These are phyloP conservation scores for Wallacemonas sp. DNA, from an alignment of 208 protist genomes.

Conservation along the genomic window DNA sequence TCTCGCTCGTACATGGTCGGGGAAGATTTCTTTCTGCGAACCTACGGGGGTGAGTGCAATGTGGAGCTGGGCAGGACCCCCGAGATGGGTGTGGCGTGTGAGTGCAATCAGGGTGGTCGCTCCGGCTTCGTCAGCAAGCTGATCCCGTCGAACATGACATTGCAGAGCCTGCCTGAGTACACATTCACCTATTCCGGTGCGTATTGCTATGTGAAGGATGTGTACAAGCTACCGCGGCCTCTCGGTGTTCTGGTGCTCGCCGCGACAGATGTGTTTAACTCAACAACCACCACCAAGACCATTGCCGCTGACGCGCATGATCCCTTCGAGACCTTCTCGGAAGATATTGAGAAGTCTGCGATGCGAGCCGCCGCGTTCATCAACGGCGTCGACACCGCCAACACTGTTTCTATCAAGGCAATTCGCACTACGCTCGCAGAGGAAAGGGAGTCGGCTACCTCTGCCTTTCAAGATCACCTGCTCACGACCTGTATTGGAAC, in stretches of 20 bases:
- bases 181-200: neutral
- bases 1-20: slow-evolving; percentile 17
- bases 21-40: slow-evolving; percentile 27
- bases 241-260: neutral
- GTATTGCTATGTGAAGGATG: neutral
- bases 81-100: neutral
- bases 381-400: neutral
- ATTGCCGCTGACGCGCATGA: neutral
- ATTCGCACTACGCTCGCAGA: neutral
- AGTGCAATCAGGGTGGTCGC: slow-evolving; percentile 27
- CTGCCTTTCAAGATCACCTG: neutral
- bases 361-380: neutral
- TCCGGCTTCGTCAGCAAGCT: slow-evolving; percentile 19
- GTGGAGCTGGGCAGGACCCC: neutral
- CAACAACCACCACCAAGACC: slow-evolving; percentile 1
- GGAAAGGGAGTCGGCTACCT: too few relatives aligned
- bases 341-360: neutral
- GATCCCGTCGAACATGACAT: neutral
- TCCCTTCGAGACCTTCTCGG: neutral
- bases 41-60: slow-evolving; percentile 20
- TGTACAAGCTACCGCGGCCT: neutral
- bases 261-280: neutral
- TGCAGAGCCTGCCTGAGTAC: neutral
- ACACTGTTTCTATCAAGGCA: neutral
- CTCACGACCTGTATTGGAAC: neutral